These are phyloP conservation scores for Takakia lepidozioides DNA, from an alignment of 225 moss, liverwort and hornwort genomes.

Conservation along the genomic window DNA sequence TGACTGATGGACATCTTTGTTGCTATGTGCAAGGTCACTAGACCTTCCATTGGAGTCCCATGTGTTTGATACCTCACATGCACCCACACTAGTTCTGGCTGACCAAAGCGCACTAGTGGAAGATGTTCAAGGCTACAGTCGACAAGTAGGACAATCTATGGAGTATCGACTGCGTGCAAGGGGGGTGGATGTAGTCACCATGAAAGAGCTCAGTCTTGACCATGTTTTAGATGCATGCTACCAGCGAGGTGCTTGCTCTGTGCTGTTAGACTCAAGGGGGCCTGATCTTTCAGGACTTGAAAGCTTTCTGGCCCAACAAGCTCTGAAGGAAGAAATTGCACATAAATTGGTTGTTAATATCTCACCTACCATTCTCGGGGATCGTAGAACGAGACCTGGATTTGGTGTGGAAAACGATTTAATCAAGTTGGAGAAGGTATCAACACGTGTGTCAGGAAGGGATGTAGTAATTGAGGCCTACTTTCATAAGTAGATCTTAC, in stretches of 20 bases:
- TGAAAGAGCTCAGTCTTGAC: constrained; percentile 52
- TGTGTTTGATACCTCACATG: constrained; percentile 55
- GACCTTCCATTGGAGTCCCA: constrained; percentile 61
- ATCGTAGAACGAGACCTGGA: constrained; percentile 31
- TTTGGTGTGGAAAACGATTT: constrained; percentile 36
- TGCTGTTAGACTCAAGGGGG: constrained; percentile 66
- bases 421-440: constrained; percentile 52
- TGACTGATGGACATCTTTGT: constrained; percentile 1
- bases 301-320: constrained; percentile 50
- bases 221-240: constrained; percentile 46
- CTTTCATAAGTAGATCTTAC: too few species aligned
- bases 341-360: constrained; percentile 74
- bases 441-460: constrained; percentile 35
- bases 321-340: constrained; percentile 34
- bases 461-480: constrained; percentile 77
- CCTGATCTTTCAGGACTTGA: constrained; percentile 46
- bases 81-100: constrained; percentile 68
- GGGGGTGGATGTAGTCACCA: constrained; percentile 66
- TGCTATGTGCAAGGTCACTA: constrained; percentile 29
- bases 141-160: constrained; percentile 13
- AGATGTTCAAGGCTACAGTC: constrained; percentile 16
- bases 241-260: constrained; percentile 63
- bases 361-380: constrained; percentile 56
- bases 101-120: constrained; percentile 29
- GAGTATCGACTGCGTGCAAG: constrained; percentile 42